phyloP scores from a whole-genome alignment of 495 filamentous ascomycete genomes.

The Pyrenula massariospora region DNA sequence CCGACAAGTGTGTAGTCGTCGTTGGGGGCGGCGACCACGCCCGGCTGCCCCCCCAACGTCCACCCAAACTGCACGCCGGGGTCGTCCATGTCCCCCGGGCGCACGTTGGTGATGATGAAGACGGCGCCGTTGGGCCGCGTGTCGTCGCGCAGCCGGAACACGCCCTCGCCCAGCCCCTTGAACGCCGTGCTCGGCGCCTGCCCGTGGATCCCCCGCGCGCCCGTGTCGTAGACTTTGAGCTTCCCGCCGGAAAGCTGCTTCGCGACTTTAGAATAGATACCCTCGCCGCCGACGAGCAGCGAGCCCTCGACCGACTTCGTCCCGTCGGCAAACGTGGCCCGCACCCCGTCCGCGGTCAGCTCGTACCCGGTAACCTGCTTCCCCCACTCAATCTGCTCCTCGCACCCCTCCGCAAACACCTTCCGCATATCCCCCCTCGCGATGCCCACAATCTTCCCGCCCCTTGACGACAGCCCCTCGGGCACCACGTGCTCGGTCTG shows the following conservation, averaged over 20 bases:
- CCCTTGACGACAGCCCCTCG: slow-evolving; percentile 24
- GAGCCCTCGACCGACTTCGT: slow-evolving; percentile 34
- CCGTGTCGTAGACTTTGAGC: slow-evolving; percentile 41
- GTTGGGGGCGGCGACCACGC: slow-evolving; percentile 35
- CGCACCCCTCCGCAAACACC: slow-evolving; percentile 33
- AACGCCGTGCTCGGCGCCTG: slow-evolving; percentile 41
- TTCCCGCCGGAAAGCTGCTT: slow-evolving; percentile 35
- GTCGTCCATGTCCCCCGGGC: slow-evolving; percentile 41
- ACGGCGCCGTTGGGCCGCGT: slow-evolving; percentile 21
- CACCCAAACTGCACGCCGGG: slow-evolving; percentile 39
- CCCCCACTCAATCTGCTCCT: slow-evolving; percentile 31
- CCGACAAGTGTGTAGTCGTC: slow-evolving; percentile 39
- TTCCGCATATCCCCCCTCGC: slow-evolving; percentile 37
- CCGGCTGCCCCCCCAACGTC: slow-evolving; percentile 40
- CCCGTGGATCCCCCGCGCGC: slow-evolving; percentile 42
- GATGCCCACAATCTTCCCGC: slow-evolving; percentile 37
- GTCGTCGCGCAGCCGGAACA: slow-evolving; percentile 29
- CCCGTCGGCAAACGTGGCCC: slow-evolving; percentile 34
- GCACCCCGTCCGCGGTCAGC: slow-evolving; percentile 28
- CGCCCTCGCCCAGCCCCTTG: slow-evolving; percentile 40
- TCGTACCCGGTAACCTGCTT: slow-evolving; percentile 36
- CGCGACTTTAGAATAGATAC: slow-evolving; percentile 37
- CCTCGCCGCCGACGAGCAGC: slow-evolving; percentile 38
- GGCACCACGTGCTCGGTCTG: background rate
- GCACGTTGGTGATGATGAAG: slow-evolving; percentile 43